Conservation (phyloP, 164 flowering plant species). For the Buxus sempervirens region DNA sequence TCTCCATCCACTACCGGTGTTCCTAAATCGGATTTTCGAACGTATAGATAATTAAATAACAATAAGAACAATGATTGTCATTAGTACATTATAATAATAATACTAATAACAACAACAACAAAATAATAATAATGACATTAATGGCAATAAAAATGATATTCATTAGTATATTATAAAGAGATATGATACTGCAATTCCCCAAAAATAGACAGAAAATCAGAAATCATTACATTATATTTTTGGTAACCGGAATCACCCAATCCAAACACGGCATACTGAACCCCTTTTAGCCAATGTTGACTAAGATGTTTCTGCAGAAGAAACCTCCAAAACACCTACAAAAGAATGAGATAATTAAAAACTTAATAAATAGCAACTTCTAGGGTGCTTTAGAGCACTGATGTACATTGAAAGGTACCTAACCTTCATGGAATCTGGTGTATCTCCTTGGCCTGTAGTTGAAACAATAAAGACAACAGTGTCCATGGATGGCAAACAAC, state of each 20-base stretch:
- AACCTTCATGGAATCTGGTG: slow-evolving; percentile 92
- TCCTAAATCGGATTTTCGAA: background rate
- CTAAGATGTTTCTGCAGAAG: slow-evolving; percentile 67
- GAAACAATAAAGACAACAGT: slow-evolving; percentile 78
- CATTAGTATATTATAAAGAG: background rate
- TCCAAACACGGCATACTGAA: slow-evolving; percentile 87
- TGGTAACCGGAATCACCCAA: slow-evolving; percentile 96
- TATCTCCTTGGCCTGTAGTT: slow-evolving; percentile 94
- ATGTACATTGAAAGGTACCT: slow-evolving; percentile 6
- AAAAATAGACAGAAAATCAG: background rate
- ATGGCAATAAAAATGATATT: background rate
- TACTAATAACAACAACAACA: no score
- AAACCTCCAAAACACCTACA: slow-evolving; percentile 82
- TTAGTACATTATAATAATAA: no score
- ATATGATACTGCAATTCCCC: background rate
- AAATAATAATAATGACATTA: background rate
- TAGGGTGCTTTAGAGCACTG: background rate
- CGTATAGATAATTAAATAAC: background rate
- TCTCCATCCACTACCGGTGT: no score
- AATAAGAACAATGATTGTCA: background rate
- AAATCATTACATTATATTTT: slow-evolving; percentile 74
- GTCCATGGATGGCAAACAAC: slow-evolving; percentile 37
- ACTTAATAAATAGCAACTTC: background rate
- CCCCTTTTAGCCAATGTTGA: slow-evolving; percentile 63
- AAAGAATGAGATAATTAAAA: background rate